Evolutionary conservation across 2,329 filamentous ascomycete genomes (phyloP).

Genomic region (Aspergillus terreus): DNA sequence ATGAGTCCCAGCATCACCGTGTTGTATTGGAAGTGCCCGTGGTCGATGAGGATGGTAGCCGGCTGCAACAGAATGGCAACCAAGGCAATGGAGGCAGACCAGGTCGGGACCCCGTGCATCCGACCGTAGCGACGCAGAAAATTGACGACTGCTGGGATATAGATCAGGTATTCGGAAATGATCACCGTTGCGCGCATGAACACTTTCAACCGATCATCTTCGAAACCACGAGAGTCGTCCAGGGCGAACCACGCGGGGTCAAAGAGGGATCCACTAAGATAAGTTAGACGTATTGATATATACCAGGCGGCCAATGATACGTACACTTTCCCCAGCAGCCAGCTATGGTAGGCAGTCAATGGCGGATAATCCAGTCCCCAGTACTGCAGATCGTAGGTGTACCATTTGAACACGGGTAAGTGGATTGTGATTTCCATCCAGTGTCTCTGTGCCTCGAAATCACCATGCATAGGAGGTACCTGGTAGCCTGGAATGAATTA

Average conservation of each 20-base stretch:
- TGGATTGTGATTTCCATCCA: constrained; percentile 98
- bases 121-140: constrained; percentile 80
- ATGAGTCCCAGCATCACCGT: constrained; percentile 96
- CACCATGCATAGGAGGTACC: constrained; percentile 85
- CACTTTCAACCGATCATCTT: constrained; percentile 77
- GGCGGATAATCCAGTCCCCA: constrained; percentile 98
- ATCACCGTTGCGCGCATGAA: constrained; percentile 95
- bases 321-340: constrained; percentile 80
- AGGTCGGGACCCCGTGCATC: constrained; percentile 70
- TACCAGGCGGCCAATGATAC: constrained; percentile 18
- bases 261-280: constrained; percentile 63
- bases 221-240: constrained; percentile 73
- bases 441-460: constrained; percentile 96
- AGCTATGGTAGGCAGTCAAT: constrained; percentile 96
- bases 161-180: constrained; percentile 85
- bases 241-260: constrained; percentile 85
- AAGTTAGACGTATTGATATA: constrained; percentile 16
- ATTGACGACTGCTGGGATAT: constrained; percentile 78
- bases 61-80: constrained; percentile 92
- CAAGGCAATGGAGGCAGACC: constrained; percentile 80
- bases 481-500: constrained; percentile 58
- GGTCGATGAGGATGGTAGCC: constrained; percentile 83
- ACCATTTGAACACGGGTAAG: constrained; percentile 90
- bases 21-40: constrained; percentile 97
- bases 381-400: constrained; percentile 93